phyloP scores from a whole-genome alignment of 2,329 filamentous ascomycete species.

The Anisogramma anomala region DNA sequence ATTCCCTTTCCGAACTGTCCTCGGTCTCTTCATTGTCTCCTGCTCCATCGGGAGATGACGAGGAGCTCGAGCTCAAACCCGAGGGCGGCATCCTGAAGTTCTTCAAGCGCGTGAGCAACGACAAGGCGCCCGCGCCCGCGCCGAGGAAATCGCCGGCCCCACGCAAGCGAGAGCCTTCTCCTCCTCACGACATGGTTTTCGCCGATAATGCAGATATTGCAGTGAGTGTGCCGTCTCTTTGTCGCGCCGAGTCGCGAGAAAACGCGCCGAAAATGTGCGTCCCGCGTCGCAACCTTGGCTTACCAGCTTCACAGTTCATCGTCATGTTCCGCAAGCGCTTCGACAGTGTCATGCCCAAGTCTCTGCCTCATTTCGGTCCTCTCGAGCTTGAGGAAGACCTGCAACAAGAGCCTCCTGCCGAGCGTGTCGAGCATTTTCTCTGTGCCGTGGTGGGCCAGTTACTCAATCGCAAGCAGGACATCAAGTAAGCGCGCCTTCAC shows the following conservation, averaged over 20 bases:
- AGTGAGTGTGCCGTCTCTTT: constrained; percentile 48
- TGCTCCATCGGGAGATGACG: constrained; percentile 40
- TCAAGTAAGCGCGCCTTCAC: constrained; percentile 60
- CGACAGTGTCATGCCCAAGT: constrained; percentile 77
- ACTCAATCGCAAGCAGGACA: constrained; percentile 94
- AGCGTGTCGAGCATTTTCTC: constrained; percentile 75
- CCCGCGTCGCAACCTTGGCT: constrained; percentile 24
- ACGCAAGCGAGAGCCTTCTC: constrained; percentile 74
- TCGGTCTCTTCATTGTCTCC: constrained; percentile 37
- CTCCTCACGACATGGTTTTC: constrained; percentile 78
- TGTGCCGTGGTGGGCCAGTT: constrained; percentile 82
- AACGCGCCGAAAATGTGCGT: constrained; percentile 44
- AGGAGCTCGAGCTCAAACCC: constrained; percentile 37
- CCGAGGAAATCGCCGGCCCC: constrained; percentile 50
- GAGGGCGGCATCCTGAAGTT: constrained; percentile 55
- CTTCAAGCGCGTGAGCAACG: constrained; percentile 47
- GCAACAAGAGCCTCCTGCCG: constrained; percentile 63
- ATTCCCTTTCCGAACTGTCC: constrained; percentile 49
- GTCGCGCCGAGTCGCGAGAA: constrained; percentile 28
- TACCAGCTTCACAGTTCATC: constrained; percentile 59
- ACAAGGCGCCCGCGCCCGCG: constrained; percentile 26
- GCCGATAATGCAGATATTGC: constrained; percentile 88
- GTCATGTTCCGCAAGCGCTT: constrained; percentile 97
- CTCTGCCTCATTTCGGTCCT: constrained; percentile 78
- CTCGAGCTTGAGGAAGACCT: constrained; percentile 90